Evolutionary conservation across 495 filamentous ascomycete genomes (phyloP).

Genomic region (Bacidia gigantensis): DNA sequence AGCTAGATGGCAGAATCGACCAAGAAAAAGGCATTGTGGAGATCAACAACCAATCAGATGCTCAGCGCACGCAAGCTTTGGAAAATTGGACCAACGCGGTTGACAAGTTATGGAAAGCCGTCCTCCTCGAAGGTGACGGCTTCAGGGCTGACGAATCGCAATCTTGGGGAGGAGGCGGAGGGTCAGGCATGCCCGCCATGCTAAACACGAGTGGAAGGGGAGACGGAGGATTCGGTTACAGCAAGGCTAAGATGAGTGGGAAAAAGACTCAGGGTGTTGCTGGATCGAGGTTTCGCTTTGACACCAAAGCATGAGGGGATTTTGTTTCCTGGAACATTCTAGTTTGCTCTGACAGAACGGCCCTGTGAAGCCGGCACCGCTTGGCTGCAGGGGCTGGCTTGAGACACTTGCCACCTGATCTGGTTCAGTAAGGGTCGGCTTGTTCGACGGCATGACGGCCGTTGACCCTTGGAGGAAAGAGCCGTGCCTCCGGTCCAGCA

Average conservation of each 20-base stretch:
- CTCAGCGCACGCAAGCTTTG: slow-evolving; percentile 59
- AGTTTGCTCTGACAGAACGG: neutral
- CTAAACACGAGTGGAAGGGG: slow-evolving; percentile 6
- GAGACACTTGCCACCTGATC: no score
- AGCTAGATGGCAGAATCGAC: slow-evolving; percentile 77
- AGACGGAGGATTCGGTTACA: slow-evolving; percentile 2
- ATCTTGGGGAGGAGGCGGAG: slow-evolving; percentile 11
- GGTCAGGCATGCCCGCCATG: neutral
- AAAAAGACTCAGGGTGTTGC: slow-evolving; percentile 8
- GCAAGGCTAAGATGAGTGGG: slow-evolving; percentile 6
- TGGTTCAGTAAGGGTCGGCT: neutral
- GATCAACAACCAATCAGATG: slow-evolving; percentile 60
- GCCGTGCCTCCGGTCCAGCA: neutral
- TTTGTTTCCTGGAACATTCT: neutral
- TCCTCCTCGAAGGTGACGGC: slow-evolving; percentile 62
- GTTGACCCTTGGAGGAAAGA: neutral
- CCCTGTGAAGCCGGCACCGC: no score
- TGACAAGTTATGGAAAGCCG: slow-evolving; percentile 43
- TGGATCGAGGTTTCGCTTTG: neutral
- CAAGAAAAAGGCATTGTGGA: slow-evolving; percentile 72
- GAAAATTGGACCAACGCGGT: slow-evolving; percentile 59
- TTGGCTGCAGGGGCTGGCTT: no score
- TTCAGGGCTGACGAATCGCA: slow-evolving; percentile 35
- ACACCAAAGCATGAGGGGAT: neutral
- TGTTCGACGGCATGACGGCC: neutral